Conservation (phyloP, 768 basidiomycete species). For the Lentinus tigrinus region DNA sequence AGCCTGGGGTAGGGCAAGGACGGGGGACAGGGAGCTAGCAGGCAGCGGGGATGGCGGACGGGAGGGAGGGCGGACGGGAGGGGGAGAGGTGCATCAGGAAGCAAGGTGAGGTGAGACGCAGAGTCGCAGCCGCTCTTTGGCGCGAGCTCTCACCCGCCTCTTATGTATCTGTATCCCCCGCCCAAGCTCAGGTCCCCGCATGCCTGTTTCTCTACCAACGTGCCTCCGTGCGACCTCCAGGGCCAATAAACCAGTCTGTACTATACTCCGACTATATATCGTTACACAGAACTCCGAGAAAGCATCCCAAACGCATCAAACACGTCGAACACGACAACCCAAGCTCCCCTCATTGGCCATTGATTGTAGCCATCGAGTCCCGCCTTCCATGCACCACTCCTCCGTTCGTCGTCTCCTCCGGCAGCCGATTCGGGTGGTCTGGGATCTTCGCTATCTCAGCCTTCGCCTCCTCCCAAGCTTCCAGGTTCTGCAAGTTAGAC, state of each 20-base stretch:
- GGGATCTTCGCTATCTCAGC: conserved; percentile 89
- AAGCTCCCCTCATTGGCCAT: conserved; percentile 48
- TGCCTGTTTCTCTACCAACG: not conserved
- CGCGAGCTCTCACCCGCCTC: not conserved
- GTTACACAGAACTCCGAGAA: no score
- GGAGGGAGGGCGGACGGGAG: not conserved
- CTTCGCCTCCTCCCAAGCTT: conserved; percentile 96
- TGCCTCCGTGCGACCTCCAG: not conserved
- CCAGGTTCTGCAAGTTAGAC: conserved; percentile 68
- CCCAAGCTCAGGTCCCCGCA: not conserved
- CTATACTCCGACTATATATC: no score
- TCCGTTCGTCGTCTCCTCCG: conserved; percentile 36
- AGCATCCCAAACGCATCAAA: not conserved
- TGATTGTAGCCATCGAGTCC: conserved; percentile 71
- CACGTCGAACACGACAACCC: not conserved
- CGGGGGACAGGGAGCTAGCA: not conserved
- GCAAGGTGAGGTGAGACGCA: not conserved
- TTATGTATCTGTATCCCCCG: not conserved
- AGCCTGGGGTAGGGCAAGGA: no score
- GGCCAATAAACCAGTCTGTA: no score
- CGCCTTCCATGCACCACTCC: conserved; percentile 46
- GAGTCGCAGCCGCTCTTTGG: no score
- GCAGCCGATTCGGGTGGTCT: conserved; percentile 78
- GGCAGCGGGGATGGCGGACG: not conserved
- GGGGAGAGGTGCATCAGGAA: not conserved